phyloP scores from a whole-genome alignment of 2,329 filamentous ascomycete species.

The Sordariomycetes sp. region DNA sequence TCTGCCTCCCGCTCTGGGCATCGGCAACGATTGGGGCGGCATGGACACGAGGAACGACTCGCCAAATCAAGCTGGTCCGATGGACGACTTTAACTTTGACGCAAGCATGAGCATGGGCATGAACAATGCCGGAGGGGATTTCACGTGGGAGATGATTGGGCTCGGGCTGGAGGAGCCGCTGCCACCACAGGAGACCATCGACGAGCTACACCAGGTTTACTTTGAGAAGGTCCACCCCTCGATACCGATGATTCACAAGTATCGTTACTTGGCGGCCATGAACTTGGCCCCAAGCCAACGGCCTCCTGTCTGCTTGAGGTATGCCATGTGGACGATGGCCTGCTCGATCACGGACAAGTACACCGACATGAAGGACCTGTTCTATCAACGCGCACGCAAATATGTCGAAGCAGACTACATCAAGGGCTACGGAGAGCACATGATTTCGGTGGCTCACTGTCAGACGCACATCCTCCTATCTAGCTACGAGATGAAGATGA shows the following conservation, averaged over 20 bases:
- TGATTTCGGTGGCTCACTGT: slow-evolving; percentile 77
- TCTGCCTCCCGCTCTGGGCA: not conserved
- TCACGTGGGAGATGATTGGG: slow-evolving; percentile 72
- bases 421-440: slow-evolving; percentile 82
- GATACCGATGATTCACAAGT: slow-evolving; percentile 80
- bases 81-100: slow-evolving; percentile 53
- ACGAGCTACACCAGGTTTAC: slow-evolving; percentile 82
- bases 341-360: slow-evolving; percentile 80
- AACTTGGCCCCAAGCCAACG: slow-evolving; percentile 79
- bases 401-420: slow-evolving; percentile 86
- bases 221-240: slow-evolving; percentile 87
- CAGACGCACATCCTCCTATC: slow-evolving; percentile 76
- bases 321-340: slow-evolving; percentile 95
- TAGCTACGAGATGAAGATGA: slow-evolving; percentile 90
- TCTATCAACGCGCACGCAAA: slow-evolving; percentile 82
- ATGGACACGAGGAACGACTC: slow-evolving; percentile 46
- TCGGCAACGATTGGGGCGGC: slow-evolving; percentile 26
- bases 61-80: slow-evolving; percentile 31
- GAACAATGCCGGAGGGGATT: slow-evolving; percentile 42
- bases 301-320: slow-evolving; percentile 79
- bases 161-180: slow-evolving; percentile 50
- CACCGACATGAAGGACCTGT: slow-evolving; percentile 68
- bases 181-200: slow-evolving; percentile 54
- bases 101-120: slow-evolving; percentile 38
- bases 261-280: slow-evolving; percentile 80